Base-by-base conservation (phyloP, 106 monocot genomes). In the Allium cepa region DNA sequence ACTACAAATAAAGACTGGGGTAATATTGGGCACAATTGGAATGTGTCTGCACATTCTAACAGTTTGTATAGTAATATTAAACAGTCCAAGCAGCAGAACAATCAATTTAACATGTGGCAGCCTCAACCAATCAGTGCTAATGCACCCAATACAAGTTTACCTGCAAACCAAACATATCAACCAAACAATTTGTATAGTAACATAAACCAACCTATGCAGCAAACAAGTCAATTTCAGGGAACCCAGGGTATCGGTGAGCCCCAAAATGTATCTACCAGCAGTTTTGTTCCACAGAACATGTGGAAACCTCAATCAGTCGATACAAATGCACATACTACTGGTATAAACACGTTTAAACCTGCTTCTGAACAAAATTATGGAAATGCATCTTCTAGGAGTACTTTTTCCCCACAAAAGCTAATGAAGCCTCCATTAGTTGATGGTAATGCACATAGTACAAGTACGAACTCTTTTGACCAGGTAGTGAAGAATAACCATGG, bases 271-370 rank as follows among this genome's bases (percentile, higher is more conserved):
- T 63, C 69, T 11, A 72, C 12, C 47, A 69, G 62, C 57, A 67
- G 11, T 47, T 68, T 77, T 69, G 9, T 50, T 65, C 82, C 74
- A 47, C 68, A 61, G 7, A 76, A 48, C 27, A 57, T 68, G 26
- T 82, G 77, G 80, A 82, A 85, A 61, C 79, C 78, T 46, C 73
- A 80, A 47, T 17, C 27, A 49, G 71, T 67, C 46, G 47, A 47
- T 67, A 67, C 59, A 7, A 72, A 57, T 77, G 60, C 47, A 65
- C 36, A 75, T 56, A 69, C 26, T 56, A 14, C 56, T n/a, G 73
- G 80, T 63, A 53, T 71, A 56, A 73, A 71, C 26, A 48, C 74
- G 11, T 74, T 67, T 28, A 69, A 79, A 70, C 67, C 76, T 28
- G 53, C 50, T 56, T 11, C 49, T 46, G 67, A 26, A 59, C 69